A percentile compares a stretch with the other conserved stretches of the same genome.
Conservation (phyloP, 495 filamentous ascomycete species). For the Penicillium robsamsonii region DNA sequence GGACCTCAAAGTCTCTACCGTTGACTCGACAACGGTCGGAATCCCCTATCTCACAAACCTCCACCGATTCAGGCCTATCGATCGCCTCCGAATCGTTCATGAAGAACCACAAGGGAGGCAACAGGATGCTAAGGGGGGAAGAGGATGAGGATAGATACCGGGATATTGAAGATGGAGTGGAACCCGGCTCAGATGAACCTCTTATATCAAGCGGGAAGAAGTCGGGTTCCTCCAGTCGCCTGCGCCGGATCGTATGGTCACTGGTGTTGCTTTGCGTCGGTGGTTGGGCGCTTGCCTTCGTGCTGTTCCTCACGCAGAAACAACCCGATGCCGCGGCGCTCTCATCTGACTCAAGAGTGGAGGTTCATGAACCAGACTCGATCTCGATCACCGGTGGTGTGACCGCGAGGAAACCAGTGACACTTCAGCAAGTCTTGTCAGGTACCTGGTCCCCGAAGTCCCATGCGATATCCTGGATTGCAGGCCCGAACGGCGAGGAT, state of each 20-base stretch:
- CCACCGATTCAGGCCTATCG: constrained; percentile 42
- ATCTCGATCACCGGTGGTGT: constrained; percentile 60
- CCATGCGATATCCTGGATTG: constrained; percentile 85
- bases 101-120: constrained; percentile 25
- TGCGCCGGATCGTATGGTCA: constrained; percentile 66
- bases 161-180: constrained; percentile 39
- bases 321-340: constrained; percentile 23
- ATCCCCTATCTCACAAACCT: constrained; percentile 31
- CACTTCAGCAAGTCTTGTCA: constrained; percentile 72
- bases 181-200: constrained; percentile 28
- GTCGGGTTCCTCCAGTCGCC: constrained; percentile 30
- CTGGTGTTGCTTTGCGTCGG: constrained; percentile 64
- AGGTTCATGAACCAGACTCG: constrained; percentile 56
- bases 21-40: constrained; percentile 28
- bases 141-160: constrained; percentile 30
- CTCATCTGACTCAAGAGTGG: constrained; percentile 20
- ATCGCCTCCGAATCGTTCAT: constrained; percentile 36
- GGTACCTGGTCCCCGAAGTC: constrained; percentile 67
- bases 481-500: constrained; percentile 79
- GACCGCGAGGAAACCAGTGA: constrained; percentile 74
- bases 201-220: constrained; percentile 27
- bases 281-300: constrained; percentile 76
- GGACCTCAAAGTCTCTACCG: constrained; percentile 27
- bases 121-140: constrained; percentile 13
- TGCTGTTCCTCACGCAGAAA: constrained; percentile 65